Evolutionary conservation across 2,329 filamentous ascomycete genomes (phyloP).

Genomic region (Dactylellina cionopaga): DNA sequence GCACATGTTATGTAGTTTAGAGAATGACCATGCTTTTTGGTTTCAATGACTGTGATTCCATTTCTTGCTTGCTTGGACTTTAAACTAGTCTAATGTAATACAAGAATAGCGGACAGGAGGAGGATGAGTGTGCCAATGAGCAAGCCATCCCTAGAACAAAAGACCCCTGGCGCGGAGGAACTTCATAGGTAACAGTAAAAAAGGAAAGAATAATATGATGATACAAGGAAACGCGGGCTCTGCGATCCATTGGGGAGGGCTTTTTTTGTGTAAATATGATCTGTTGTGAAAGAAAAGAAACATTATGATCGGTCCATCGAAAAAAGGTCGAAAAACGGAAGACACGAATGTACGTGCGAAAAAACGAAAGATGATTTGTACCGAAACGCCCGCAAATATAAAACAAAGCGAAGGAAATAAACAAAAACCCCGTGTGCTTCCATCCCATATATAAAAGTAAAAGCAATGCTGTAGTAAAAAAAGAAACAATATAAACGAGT

Average conservation of each 20-base stretch:
- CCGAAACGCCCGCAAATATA: conserved; percentile 48
- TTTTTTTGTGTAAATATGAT: conserved; percentile 7
- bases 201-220: conserved; percentile 22
- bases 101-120: conserved; percentile 52
- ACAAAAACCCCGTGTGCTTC: conserved; percentile 27
- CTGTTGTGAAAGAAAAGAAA: conserved; percentile 16
- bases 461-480: conserved; percentile 38
- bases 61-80: conserved; percentile 47
- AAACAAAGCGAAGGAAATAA: neutral
- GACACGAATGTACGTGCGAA: conserved; percentile 19
- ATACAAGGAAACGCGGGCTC: conserved; percentile 51
- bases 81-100: conserved; percentile 38
- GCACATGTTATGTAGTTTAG: neutral
- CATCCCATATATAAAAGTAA: conserved; percentile 36
- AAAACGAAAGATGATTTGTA: conserved; percentile 27
- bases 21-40: conserved; percentile 3
- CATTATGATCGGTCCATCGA: conserved; percentile 35
- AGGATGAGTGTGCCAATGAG: conserved; percentile 34
- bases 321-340: conserved; percentile 32
- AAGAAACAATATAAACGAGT: conserved; percentile 9
- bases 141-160: conserved; percentile 51
- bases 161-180: conserved; percentile 51
- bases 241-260: conserved; percentile 45
- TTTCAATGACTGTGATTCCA: conserved; percentile 33
- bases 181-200: conserved; percentile 16